Conservation (phyloP, 2,329 filamentous ascomycete species). For the Emergomyces orientalis region DNA sequence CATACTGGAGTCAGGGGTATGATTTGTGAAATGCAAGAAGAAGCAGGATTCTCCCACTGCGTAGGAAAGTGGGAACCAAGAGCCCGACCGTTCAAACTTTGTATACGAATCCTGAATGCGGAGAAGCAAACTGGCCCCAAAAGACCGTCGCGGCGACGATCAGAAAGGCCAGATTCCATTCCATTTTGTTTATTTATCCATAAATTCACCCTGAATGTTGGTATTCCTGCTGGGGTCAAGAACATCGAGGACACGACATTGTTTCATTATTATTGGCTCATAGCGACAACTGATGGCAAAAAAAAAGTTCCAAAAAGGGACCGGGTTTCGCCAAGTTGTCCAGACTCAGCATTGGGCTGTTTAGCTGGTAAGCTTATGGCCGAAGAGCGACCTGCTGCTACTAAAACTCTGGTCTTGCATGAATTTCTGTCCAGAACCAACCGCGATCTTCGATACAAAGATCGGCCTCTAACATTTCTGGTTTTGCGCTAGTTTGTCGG, state of each 20-base stretch:
- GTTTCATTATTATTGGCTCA: not conserved
- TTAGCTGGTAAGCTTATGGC: not conserved
- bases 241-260: no score
- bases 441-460: not conserved
- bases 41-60: not conserved
- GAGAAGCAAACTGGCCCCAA: not conserved
- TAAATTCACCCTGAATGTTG: no score
- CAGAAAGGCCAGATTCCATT: not conserved
- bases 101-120: not conserved
- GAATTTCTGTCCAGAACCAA: not conserved
- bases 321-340: not conserved
- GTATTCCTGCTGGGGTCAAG: no score
- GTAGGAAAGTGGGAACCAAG: not conserved
- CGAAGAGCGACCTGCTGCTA: not conserved
- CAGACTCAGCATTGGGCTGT: not conserved
- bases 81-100: not conserved
- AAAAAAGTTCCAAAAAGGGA: not conserved
- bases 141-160: not conserved
- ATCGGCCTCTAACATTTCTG: constrained; percentile 1
- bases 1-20: no score
- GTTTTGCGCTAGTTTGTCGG: not conserved
- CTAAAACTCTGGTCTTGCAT: not conserved
- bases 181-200: not conserved
- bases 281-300: not conserved
- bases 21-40: not conserved